These are phyloP conservation scores for Ophiocordyceps unilateralis DNA, from an alignment of 2,329 filamentous ascomycete species.

Conservation along the genomic window DNA sequence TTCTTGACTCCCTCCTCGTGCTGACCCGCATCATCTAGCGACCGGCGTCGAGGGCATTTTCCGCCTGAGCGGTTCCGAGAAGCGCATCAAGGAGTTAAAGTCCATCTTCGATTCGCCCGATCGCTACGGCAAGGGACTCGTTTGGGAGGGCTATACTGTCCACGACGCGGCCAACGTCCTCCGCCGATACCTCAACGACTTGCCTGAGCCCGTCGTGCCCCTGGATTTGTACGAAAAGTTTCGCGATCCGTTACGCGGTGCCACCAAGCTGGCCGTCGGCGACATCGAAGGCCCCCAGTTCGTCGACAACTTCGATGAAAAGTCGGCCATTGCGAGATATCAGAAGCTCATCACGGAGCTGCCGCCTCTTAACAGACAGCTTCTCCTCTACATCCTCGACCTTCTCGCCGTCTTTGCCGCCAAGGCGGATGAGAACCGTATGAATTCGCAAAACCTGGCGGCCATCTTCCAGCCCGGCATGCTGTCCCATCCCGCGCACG, in stretches of 20 bases:
- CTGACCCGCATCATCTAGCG: slow-evolving; percentile 31
- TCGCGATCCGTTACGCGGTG: slow-evolving; percentile 58
- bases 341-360: slow-evolving; percentile 85
- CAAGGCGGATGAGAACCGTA: slow-evolving; percentile 90
- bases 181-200: slow-evolving; percentile 83
- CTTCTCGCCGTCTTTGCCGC: slow-evolving; percentile 91
- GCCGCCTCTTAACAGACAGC: slow-evolving; percentile 79
- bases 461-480: slow-evolving; percentile 97
- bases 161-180: slow-evolving; percentile 97
- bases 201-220: slow-evolving; percentile 92
- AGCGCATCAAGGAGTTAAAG: slow-evolving; percentile 94
- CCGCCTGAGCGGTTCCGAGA: slow-evolving; percentile 85
- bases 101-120: slow-evolving; percentile 85
- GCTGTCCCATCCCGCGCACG: slow-evolving; percentile 81
- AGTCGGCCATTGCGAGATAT: slow-evolving; percentile 63
- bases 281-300: slow-evolving; percentile 53
- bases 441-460: slow-evolving; percentile 86
- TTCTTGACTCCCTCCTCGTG: neutral
- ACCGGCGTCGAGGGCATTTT: slow-evolving; percentile 95
- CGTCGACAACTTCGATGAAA: slow-evolving; percentile 43
- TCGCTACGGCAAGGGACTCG: slow-evolving; percentile 86
- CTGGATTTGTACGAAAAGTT: slow-evolving; percentile 86
- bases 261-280: slow-evolving; percentile 56
- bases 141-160: slow-evolving; percentile 95
- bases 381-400: slow-evolving; percentile 90